Percentiles rank a stretch among this genome's conserved stretches.
Conservation (phyloP, 2,329 filamentous ascomycete genomes). For the Fusarium albosuccineum region DNA sequence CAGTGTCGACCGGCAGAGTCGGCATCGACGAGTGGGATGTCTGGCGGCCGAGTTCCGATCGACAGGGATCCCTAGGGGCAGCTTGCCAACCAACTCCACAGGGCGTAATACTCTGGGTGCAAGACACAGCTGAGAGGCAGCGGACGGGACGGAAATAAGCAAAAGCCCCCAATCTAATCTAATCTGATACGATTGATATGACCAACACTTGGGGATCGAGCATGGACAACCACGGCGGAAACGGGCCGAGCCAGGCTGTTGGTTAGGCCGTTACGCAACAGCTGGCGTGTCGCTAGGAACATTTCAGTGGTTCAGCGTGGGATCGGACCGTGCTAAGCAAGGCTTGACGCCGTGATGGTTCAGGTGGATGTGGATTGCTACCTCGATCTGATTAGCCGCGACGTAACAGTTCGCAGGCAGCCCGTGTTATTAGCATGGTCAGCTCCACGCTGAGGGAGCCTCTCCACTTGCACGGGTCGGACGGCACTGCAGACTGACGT, state of each 20-base stretch:
- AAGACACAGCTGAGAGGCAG: background rate
- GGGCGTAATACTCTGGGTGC: conserved; percentile 16
- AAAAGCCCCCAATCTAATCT: conserved; percentile 35
- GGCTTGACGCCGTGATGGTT: background rate
- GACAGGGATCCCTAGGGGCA: conserved; percentile 5
- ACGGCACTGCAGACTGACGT: conserved; percentile 1
- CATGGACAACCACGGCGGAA: conserved; percentile 3
- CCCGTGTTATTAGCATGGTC: background rate
- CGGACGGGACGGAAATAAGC: too few species aligned
- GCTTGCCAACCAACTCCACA: conserved; percentile 10
- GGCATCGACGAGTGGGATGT: conserved; percentile 29
- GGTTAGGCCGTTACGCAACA: conserved; percentile 19
- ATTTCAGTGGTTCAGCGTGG: conserved; percentile 14
- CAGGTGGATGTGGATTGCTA: background rate
- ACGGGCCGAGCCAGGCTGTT: conserved; percentile 11
- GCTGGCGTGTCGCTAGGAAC: conserved; percentile 4
- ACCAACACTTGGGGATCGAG: background rate
- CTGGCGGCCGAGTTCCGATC: conserved; percentile 7
- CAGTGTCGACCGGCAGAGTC: conserved; percentile 29
- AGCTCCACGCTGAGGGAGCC: conserved; percentile 2
- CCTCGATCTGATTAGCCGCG: conserved; percentile 2
- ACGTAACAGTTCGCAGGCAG: background rate
- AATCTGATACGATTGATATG: conserved; percentile 35
- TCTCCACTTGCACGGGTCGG: conserved; percentile 3
- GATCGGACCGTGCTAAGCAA: background rate